Conservation (phyloP, 73 alveolate species). For the Symbiodinium natans region DNA sequence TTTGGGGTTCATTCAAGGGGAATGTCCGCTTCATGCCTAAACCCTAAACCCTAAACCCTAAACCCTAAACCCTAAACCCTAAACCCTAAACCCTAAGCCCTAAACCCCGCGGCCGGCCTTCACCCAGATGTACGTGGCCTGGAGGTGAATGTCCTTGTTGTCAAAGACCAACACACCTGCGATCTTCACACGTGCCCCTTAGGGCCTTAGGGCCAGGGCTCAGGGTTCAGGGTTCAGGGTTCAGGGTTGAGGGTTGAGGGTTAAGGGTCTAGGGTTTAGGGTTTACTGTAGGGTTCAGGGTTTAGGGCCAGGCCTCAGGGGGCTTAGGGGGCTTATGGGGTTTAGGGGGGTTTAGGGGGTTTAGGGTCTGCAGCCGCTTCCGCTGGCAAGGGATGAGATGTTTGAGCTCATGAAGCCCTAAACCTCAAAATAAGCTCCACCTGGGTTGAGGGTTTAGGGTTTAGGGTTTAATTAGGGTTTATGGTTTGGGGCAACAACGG, state of each 20-base stretch:
- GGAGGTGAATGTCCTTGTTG: conserved; percentile 66
- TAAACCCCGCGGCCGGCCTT: conserved; percentile 16
- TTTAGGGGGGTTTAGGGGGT: not conserved
- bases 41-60: too few species aligned
- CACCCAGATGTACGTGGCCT: conserved; percentile 90
- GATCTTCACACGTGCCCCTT: not conserved
- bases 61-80: not conserved
- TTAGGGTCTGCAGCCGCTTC: too few species aligned
- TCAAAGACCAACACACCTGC: conserved; percentile 83
- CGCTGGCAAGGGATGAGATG: too few species aligned
- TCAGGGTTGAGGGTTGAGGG: not conserved
- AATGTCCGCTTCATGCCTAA: too few species aligned
- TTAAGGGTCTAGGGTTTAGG: not conserved
- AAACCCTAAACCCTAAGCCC: not conserved
- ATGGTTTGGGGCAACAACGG: too few species aligned
- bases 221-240: not conserved
- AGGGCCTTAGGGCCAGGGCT: not conserved
- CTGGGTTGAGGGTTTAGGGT: not conserved
- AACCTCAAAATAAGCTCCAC: too few species aligned
- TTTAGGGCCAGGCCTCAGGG: not conserved
- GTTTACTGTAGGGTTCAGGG: not conserved
- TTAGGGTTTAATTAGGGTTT: too few species aligned
- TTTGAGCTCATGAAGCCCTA: too few species aligned
- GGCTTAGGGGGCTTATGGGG: not conserved
- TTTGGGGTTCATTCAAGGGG: not conserved